These are phyloP conservation scores for Daedaleopsis nitida DNA, from an alignment of 768 basidiomycete genomes.

Conservation along the genomic window DNA sequence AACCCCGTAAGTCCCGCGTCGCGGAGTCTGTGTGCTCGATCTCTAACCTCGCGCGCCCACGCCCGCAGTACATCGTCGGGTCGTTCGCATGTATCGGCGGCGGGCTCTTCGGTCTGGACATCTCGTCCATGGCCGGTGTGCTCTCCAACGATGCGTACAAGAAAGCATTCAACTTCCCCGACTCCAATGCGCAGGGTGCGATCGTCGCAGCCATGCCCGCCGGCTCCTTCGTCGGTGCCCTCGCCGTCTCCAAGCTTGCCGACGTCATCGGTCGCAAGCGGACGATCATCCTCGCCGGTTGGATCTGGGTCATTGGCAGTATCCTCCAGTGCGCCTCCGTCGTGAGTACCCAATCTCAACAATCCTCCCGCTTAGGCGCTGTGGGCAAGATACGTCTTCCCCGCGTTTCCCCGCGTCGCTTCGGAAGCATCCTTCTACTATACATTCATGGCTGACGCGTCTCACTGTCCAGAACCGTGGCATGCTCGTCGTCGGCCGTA, in stretches of 20 bases:
- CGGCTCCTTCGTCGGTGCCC: slow-evolving; percentile 67
- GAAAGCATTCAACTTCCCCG: slow-evolving; percentile 41
- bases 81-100: slow-evolving; percentile 83
- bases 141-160: slow-evolving; percentile 47
- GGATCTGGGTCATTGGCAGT: slow-evolving; percentile 74
- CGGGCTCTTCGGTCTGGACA: slow-evolving; percentile 79
- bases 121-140: slow-evolving; percentile 82
- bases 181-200: slow-evolving; percentile 61
- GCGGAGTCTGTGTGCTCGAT: neutral
- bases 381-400: neutral
- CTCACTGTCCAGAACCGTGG: slow-evolving; percentile 53
- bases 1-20: slow-evolving; percentile 48
- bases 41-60: neutral
- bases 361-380: neutral
- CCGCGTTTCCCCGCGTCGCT: no score
- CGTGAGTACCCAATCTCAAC: slow-evolving; percentile 28
- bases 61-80: slow-evolving; percentile 69
- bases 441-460: neutral
- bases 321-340: slow-evolving; percentile 68
- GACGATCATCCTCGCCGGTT: slow-evolving; percentile 64
- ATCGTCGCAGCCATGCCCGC: slow-evolving; percentile 83
- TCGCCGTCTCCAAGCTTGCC: slow-evolving; percentile 62
- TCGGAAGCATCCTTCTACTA: neutral
- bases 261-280: slow-evolving; percentile 68
- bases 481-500: slow-evolving; percentile 60